Conservation (phyloP, 139 green algal genomes). For the Coccomyxa sp. region DNA sequence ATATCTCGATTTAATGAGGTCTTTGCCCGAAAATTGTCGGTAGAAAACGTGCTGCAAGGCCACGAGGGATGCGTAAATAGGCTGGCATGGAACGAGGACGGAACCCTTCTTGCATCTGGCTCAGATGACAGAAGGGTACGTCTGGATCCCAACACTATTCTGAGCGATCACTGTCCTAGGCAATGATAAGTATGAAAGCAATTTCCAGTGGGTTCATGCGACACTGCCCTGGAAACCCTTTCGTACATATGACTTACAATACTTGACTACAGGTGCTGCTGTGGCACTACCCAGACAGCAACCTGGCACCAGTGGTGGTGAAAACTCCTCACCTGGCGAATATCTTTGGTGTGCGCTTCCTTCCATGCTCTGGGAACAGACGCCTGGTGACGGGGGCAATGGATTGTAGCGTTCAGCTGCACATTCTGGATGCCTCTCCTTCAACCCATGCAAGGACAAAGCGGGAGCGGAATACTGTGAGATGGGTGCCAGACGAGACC, state of each 20-base stretch:
- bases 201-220: not conserved
- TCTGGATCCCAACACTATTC: not conserved
- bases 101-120: constrained; percentile 59
- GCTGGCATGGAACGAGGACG: constrained; percentile 67
- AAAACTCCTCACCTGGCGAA: constrained; percentile 71
- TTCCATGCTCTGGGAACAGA: constrained; percentile 57
- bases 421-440: constrained; percentile 45
- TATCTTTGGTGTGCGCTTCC: constrained; percentile 83
- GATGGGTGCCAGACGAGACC: not conserved
- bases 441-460: not conserved
- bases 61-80: constrained; percentile 80
- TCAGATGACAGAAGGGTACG: constrained; percentile 65
- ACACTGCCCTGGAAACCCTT: not conserved
- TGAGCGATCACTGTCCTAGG: not conserved
- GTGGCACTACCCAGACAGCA: constrained; percentile 59
- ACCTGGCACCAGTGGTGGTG: constrained; percentile 42
- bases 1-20: constrained; percentile 12
- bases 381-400: constrained; percentile 53
- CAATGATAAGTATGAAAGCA: too few species aligned
- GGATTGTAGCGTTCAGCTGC: constrained; percentile 73
- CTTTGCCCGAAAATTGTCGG: constrained; percentile 36
- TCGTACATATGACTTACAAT: not conserved
- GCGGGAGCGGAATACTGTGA: not conserved
- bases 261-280: constrained; percentile 43
- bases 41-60: constrained; percentile 40